Evolutionary conservation across 306 rosid genomes (phyloP).

Genomic region (Pyrus communis): DNA sequence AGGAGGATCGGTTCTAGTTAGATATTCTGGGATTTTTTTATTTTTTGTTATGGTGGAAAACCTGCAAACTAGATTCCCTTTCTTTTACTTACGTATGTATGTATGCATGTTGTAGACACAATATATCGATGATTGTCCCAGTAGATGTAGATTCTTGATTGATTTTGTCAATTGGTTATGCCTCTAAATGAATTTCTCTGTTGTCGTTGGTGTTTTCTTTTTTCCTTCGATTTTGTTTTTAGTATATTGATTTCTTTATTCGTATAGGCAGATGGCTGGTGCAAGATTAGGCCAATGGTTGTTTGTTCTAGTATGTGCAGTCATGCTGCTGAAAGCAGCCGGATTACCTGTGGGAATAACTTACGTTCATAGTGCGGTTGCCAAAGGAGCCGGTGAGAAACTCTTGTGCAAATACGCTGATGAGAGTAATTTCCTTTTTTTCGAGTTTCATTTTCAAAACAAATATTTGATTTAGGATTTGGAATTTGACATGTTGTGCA

Average conservation of each 20-base stretch:
- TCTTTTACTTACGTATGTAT: background rate
- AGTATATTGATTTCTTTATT: background rate
- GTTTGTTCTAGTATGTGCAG: slow-evolving; percentile 28
- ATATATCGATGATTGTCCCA: no score
- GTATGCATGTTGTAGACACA: background rate
- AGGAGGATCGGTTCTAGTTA: background rate
- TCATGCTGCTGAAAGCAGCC: slow-evolving; percentile 37
- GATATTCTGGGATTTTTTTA: background rate
- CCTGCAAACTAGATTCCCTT: background rate
- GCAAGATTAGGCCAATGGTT: slow-evolving; percentile 40
- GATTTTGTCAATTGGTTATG: background rate
- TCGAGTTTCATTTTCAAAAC: background rate
- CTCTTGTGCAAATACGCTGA: background rate
- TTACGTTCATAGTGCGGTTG: slow-evolving; percentile 47
- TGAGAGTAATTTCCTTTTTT: background rate
- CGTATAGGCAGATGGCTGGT: slow-evolving; percentile 48
- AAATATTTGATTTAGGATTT: background rate
- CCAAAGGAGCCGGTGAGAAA: slow-evolving; percentile 87
- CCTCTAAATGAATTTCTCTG: background rate
- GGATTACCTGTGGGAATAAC: slow-evolving; percentile 61
- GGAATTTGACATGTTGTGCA: slow-evolving; percentile 27
- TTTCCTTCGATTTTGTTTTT: background rate
- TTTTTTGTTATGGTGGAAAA: background rate
- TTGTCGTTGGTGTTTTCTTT: background rate
- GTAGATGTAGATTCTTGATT: background rate